phyloP scores from a whole-genome alignment of 352 stramenopile genomes.

The Pythium aphanidermatum region DNA sequence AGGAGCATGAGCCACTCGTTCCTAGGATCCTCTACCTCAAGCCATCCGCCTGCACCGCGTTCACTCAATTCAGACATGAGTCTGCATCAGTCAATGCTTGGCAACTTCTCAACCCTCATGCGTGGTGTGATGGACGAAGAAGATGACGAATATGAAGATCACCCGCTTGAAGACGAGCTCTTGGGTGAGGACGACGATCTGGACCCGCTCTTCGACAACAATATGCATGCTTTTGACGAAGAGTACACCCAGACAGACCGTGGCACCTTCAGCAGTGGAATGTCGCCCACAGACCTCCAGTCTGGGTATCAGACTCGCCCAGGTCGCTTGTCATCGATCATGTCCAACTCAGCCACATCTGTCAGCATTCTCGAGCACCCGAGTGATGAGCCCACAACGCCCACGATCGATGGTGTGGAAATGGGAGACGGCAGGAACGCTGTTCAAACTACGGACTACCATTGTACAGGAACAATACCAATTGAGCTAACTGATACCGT shows the following conservation, averaged over 20 bases:
- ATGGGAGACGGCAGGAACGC: too few species aligned
- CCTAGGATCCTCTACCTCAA: constrained; percentile 8
- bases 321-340: constrained; percentile 17
- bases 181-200: constrained; percentile 19
- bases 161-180: constrained; percentile 14
- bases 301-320: constrained; percentile 4
- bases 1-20: constrained; percentile 13
- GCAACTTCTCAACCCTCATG: constrained; percentile 65
- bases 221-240: neutral
- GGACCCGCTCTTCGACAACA: constrained; percentile 13
- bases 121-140: constrained; percentile 47
- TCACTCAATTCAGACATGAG: constrained; percentile 61
- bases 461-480: neutral
- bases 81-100: constrained; percentile 63
- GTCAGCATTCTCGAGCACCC: constrained; percentile 23
- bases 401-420: constrained; percentile 15
- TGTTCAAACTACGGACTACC: too few species aligned
- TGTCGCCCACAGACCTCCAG: constrained; percentile 3
- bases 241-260: neutral
- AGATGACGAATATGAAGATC: constrained; percentile 14
- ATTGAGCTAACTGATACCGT: neutral
- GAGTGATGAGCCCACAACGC: constrained; percentile 11
- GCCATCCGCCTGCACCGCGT: constrained; percentile 14
- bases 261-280: neutral
- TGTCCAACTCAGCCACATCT: constrained; percentile 13